Percentiles rank a stretch among this genome's conserved stretches.
Evolutionary conservation across 768 basidiomycete genomes (phyloP).

Genomic region (Panellus pusillus): DNA sequence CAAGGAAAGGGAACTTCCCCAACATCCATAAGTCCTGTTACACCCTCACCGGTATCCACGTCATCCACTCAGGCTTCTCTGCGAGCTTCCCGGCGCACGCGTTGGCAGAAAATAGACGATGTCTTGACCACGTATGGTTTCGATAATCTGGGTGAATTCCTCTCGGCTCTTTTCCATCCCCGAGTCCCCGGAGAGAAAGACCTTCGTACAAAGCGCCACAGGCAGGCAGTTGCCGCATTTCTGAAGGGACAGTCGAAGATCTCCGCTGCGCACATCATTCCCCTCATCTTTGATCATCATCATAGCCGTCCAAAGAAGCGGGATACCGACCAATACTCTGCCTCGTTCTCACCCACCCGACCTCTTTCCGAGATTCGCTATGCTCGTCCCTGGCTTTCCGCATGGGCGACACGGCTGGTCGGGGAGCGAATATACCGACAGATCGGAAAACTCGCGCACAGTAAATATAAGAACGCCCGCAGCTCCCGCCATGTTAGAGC

Average conservation of each 20-base stretch:
- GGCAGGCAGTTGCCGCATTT: too few relatives aligned
- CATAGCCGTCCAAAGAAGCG: too few relatives aligned
- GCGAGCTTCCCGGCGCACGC: neutral
- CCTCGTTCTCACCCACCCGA: neutral
- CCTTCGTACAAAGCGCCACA: too few relatives aligned
- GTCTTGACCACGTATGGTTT: slow-evolving; percentile 26
- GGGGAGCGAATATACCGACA: neutral
- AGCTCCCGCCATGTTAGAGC: neutral
- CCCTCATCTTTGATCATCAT: too few relatives aligned
- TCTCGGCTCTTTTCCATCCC: too few relatives aligned
- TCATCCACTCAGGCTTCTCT: neutral
- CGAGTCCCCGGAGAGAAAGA: too few relatives aligned
- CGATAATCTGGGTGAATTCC: too few relatives aligned
- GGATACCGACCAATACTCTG: neutral
- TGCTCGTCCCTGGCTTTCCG: neutral
- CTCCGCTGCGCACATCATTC: too few relatives aligned
- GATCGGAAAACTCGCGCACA: neutral
- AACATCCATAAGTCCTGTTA: too few relatives aligned
- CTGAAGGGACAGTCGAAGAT: too few relatives aligned
- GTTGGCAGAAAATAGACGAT: neutral
- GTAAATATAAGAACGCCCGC: neutral
- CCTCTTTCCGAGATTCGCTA: neutral
- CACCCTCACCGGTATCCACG: neutral
- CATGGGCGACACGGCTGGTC: slow-evolving; percentile 1
- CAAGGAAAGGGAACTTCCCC: too few relatives aligned